Base-by-base conservation (phyloP, 257 asterid genomes). In the Euphrasia confusa region DNA sequence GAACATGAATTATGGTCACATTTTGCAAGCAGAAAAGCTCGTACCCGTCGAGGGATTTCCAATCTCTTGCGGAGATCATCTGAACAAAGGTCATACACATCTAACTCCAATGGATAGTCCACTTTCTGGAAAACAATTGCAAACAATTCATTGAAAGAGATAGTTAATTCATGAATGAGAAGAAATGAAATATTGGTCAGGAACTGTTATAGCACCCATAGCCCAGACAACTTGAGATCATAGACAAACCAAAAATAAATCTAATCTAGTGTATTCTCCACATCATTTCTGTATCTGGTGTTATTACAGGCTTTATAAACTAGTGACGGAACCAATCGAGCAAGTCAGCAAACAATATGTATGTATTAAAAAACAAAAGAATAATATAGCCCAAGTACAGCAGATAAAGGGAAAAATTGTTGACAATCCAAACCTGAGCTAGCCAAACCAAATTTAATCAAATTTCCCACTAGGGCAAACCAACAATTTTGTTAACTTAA, bases 51-150 rank as follows among this genome's bases (percentile, higher is more conserved):
- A 72, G 97, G 96, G 71, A 74, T 85, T 70, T 89, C 96, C 77
- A 89, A 72, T 78, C 73, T 85, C 80, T 93, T 89, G 58, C 76
- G 78, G 44, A 93, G 92, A 68, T 85, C 95, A 64, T 93, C 99
- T 4, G 99, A 93, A 72, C 97, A 93, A 56, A 89, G 71, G 81
- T 89, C 99, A 72, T 75, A 85, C 68, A 89, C 94, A 76, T 93
- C 99, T 63, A 93, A 75, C 80, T 68, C 86, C 83, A 93, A 77
- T 10, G 99, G 99, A 70, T 89, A 93, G 78, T 85, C 94, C 76
- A 93, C 99, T 87, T 89, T 93, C 99, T 93, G 96, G 69, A 67
- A 48, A 65, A 32, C 57, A 60, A 28, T 58, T 5, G 52, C 54
- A 72, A 30, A 61, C 50, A 40, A 35, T 32, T 55, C 18, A 74